These are phyloP conservation scores for Fraxinus anomala DNA, from an alignment of 257 asterid species.

Conservation along the genomic window DNA sequence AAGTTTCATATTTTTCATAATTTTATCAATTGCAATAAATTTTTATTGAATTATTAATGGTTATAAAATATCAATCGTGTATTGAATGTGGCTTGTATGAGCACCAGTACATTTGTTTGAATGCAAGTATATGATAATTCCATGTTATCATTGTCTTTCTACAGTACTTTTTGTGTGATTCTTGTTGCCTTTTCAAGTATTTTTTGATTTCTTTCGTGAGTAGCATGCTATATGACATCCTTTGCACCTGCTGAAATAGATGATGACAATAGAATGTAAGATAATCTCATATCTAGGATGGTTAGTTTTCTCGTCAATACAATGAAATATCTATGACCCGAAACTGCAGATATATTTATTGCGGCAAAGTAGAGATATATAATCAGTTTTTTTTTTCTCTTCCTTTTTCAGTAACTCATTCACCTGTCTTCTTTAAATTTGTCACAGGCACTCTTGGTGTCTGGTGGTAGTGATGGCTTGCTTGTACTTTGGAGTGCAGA, in stretches of 20 bases:
- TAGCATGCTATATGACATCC: constrained; percentile 10
- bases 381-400: not conserved
- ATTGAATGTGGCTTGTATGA: not conserved
- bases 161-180: not conserved
- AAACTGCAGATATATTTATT: not conserved
- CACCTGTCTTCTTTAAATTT: constrained; percentile 28
- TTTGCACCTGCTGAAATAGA: constrained; percentile 13
- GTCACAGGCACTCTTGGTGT: constrained; percentile 85
- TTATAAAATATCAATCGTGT: not conserved
- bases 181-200: not conserved
- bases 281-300: not conserved
- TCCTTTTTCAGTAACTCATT: constrained; percentile 11
- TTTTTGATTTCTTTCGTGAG: not conserved
- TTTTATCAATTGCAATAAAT: not conserved
- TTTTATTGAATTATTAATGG: not conserved
- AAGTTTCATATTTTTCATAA: not conserved
- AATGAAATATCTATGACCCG: not conserved
- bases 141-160: not conserved
- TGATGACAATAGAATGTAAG: not conserved
- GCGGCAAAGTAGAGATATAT: not conserved
- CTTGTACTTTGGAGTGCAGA: constrained; percentile 98
- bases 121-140: not conserved
- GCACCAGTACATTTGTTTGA: not conserved
- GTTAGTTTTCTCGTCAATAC: not conserved
- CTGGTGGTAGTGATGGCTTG: constrained; percentile 98